Base-by-base conservation (phyloP, 257 asterid genomes). In the Cynanchum wilfordii region DNA sequence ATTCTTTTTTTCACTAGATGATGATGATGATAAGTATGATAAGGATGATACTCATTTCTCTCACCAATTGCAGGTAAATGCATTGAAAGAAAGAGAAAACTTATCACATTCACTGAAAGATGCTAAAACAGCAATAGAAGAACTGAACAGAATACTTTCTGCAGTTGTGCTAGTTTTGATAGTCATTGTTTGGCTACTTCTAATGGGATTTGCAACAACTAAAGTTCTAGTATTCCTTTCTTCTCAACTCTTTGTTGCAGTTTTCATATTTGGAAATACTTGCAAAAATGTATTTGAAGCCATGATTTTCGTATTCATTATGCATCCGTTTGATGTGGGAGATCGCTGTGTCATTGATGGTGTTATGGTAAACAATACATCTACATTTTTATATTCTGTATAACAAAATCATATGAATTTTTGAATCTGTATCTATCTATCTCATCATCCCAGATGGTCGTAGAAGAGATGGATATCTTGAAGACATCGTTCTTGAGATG, bases 391-490 rank as follows among this genome's bases (percentile, higher is more conserved):
- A 22, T 8, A 52, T 3, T 51, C 15, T n/a, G 59, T 1, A 12
- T 64, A 36, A 64, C 13, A 17, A 33, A 5, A 15, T 50, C 47
- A 29, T 2, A n/a, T 5, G 16, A 2, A 19, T 67, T n/a, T n/a
- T n/a, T 11, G 13, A n/a, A 57, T 3, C 1, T 42, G 1, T 15
- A 11, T 11, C 15, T 50, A 50, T 19, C 0, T 15, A 3, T 11
- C 6, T 11, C 19, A 0, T 11, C 22, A 25, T 36, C 38, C 15
- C 80, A 79, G 83, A 79, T 79, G 83, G 60, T 79, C n/a, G 83
- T 79, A 19, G 83, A 79, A 57, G 83, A 79, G 69, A 75, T 75
- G 83, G 72, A 79, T 24, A 73, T 79, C 57, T 55, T 79, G 72
- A 79, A 73, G 20, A 79, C 80, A 1, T 40, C 75, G 17, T 79